A percentile compares a stretch with the other conserved stretches of the same genome.
These are phyloP conservation scores for Speleostelium caveatum DNA, from an alignment of 78 protist species.

Conservation along the genomic window DNA sequence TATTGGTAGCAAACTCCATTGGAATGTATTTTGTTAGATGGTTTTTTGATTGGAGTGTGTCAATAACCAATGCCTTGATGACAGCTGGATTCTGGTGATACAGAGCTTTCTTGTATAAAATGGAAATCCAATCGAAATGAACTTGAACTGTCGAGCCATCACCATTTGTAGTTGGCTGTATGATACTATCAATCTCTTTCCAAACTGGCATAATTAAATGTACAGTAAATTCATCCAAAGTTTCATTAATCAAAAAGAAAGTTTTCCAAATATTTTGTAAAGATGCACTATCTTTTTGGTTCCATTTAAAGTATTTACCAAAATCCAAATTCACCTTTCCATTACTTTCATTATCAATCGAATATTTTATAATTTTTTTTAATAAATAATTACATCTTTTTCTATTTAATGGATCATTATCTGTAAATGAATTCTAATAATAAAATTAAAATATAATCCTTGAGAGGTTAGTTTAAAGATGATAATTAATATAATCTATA, in stretches of 20 bases:
- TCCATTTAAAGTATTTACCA: constrained; percentile 31
- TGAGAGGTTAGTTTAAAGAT: not conserved
- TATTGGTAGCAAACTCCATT: constrained; percentile 11
- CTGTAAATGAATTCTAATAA: constrained; percentile 23
- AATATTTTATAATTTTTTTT: constrained; percentile 23
- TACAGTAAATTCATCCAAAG: constrained; percentile 61
- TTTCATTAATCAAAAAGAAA: constrained; percentile 61
- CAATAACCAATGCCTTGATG: constrained; percentile 25
- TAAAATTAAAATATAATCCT: not conserved
- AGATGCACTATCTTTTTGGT: not conserved
- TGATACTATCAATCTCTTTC: constrained; percentile 32
- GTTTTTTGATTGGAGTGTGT: constrained; percentile 12
- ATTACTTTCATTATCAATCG: constrained; percentile 9
- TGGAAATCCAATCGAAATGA: constrained; percentile 38
- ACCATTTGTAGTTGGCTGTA: not conserved
- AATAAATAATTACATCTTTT: constrained; percentile 57
- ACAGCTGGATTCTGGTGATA: constrained; percentile 66
- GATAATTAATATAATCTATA: not conserved
- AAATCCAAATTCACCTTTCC: not conserved
- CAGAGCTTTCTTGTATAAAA: constrained; percentile 31
- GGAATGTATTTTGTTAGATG: constrained; percentile 22
- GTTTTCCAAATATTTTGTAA: constrained; percentile 55
- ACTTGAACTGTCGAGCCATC: not conserved
- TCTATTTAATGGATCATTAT: constrained; percentile 42
- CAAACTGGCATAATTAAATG: constrained; percentile 63